Conservation (phyloP, 129 eudicot genomes). For the Erigeron canadensis region DNA sequence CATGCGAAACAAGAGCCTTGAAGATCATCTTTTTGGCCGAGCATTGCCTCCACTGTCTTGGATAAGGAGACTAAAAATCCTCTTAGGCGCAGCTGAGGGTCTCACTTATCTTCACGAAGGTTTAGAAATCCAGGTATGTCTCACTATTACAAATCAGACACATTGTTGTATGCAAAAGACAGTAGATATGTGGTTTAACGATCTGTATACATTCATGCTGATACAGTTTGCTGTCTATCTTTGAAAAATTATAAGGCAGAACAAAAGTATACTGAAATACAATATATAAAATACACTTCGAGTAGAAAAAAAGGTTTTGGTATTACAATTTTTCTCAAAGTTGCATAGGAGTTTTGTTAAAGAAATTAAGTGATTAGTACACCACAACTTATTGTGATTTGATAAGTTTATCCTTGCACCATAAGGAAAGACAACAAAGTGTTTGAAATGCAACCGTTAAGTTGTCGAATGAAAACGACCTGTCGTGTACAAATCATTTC, state of each 20-base stretch:
- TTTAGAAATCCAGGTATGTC: slow-evolving; percentile 62
- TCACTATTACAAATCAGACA: not conserved
- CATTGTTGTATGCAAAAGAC: not conserved
- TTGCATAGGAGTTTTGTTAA: no score
- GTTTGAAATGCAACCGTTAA: no score
- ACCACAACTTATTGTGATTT: no score
- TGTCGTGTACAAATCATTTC: no score
- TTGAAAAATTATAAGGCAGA: not conserved
- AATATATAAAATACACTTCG: no score
- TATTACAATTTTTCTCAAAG: no score
- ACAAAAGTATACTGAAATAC: no score
- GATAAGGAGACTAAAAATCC: slow-evolving; percentile 56
- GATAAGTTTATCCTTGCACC: no score
- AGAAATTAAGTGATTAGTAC: no score
- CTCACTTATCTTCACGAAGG: slow-evolving; percentile 74
- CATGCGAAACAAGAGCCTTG: slow-evolving; percentile 78
- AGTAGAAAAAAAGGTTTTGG: no score
- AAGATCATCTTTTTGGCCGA: slow-evolving; percentile 63
- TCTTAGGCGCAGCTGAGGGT: slow-evolving; percentile 77
- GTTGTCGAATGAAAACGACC: no score
- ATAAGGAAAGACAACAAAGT: no score
- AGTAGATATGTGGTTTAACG: not conserved
- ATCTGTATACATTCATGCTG: not conserved
- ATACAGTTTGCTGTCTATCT: not conserved
- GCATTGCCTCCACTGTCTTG: slow-evolving; percentile 52